Base-by-base conservation (phyloP, 148 eudicot genomes). In the Selenicereus undatus region DNA sequence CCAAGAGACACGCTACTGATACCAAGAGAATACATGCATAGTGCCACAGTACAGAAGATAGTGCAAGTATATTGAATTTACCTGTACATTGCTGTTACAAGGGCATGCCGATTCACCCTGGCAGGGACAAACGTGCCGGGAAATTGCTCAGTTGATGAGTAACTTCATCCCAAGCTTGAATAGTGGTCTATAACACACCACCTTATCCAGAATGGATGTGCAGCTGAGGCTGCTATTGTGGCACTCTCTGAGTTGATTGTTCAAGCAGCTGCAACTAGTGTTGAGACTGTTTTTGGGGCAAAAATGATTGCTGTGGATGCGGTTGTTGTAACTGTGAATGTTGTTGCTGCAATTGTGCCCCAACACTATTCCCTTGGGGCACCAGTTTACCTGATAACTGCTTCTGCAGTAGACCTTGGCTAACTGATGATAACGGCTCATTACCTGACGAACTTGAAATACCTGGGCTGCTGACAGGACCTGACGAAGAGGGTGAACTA, bases 41-140 rank as follows among this genome's bases (percentile, higher is more conserved):
- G 29, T 27, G 36, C n/a, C 29, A 52, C 52, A 62, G 50, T 36
- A 21, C 11, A 71, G n/a, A 78, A 32, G 35, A 60, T 43, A 32
- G 0, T 35, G 42, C 4, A 20, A 26, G 71, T 35, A 79, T 71
- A 36, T 32, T 20, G 52, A 84, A 45, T 82, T 75, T 83, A 91
- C 98, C 97, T 94, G 91, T 88, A 91, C 94, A 88, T 16, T 66
- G 85, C 65, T 82, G 79, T 75, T 78, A 74, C 75, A 83, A 81
- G 82, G 83, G 88, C 84, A 85, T 89, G 91, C 79, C 65, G 76
- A 87, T 71, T 78, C 45, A 76, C 80, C 85, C 70, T 83, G 82
- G 87, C 83, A 84, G 78, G 87, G 86, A 77, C 87, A 87, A 82
- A 81, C 83, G 12, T 45, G 78, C 85, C 51, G 16, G 75, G 60